These are phyloP conservation scores for Irpex rosettiformis DNA, from an alignment of 1,284 basidiomycete genomes.

Conservation along the genomic window DNA sequence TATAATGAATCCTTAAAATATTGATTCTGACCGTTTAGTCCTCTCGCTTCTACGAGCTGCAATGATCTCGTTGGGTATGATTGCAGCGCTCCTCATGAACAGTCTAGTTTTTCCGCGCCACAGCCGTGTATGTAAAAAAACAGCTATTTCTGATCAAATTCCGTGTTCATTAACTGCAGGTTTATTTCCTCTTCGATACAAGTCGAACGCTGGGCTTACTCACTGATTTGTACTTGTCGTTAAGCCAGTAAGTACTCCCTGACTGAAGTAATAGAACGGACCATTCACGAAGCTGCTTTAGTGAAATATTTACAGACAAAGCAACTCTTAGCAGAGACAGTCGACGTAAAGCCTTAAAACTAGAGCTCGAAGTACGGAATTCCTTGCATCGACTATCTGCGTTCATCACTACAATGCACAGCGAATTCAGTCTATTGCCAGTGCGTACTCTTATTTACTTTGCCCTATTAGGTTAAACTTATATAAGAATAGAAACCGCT, in stretches of 20 bases:
- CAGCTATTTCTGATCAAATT: background rate
- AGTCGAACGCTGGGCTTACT: slow-evolving; percentile 38
- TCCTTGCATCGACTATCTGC: slow-evolving; percentile 36
- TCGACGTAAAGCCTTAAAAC: slow-evolving; percentile 35
- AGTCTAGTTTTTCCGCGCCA: slow-evolving; percentile 46
- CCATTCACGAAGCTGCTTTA: slow-evolving; percentile 17
- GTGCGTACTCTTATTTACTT: slow-evolving; percentile 26
- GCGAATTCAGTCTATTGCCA: slow-evolving; percentile 49
- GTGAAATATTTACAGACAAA: slow-evolving; percentile 36
- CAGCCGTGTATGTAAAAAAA: slow-evolving; percentile 35
- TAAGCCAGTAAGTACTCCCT: slow-evolving; percentile 37
- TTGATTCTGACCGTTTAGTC: slow-evolving; percentile 25
- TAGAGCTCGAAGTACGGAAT: slow-evolving; percentile 43
- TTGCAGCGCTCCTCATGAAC: slow-evolving; percentile 44
- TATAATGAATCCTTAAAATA: background rate
- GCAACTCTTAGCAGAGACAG: slow-evolving; percentile 30
- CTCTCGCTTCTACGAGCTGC: slow-evolving; percentile 37
- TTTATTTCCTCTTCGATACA: slow-evolving; percentile 41
- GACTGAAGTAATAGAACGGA: slow-evolving; percentile 1
- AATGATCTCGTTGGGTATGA: slow-evolving; percentile 44
- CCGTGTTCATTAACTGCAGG: slow-evolving; percentile 26
- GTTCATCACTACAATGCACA: slow-evolving; percentile 41
- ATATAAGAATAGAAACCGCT: slow-evolving; percentile 41
- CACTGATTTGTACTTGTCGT: slow-evolving; percentile 41
- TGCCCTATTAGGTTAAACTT: background rate